Percentiles rank a stretch among this genome's conserved stretches.
These are phyloP conservation scores for Vitis cinerea DNA, from an alignment of 164 flowering plant genomes.

Conservation along the genomic window DNA sequence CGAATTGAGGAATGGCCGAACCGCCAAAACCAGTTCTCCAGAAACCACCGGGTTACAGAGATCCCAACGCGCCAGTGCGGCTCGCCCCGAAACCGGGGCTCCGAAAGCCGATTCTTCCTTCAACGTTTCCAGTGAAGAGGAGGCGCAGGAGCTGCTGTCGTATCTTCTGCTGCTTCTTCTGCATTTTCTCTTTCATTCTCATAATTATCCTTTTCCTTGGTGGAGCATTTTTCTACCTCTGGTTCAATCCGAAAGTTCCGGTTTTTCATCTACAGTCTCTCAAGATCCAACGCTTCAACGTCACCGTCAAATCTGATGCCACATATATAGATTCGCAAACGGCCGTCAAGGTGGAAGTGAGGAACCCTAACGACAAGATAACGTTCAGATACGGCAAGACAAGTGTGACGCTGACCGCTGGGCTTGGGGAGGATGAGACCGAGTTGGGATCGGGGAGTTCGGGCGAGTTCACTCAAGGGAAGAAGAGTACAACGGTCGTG, in stretches of 20 bases:
- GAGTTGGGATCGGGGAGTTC: slow-evolving; percentile 36
- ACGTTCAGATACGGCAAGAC: slow-evolving; percentile 28
- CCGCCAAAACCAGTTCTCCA: slow-evolving; percentile 34
- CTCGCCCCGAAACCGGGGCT: slow-evolving; percentile 17
- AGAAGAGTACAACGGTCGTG: slow-evolving; percentile 40
- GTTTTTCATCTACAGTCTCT: slow-evolving; percentile 46
- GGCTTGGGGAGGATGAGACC: slow-evolving; percentile 17
- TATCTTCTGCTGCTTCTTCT: slow-evolving; percentile 36
- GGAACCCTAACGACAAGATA: slow-evolving; percentile 48
- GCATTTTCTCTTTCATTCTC: slow-evolving; percentile 12
- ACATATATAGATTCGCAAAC: slow-evolving; percentile 37
- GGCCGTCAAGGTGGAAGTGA: slow-evolving; percentile 35
- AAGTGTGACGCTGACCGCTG: slow-evolving; percentile 19
- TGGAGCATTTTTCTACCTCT: slow-evolving; percentile 42
- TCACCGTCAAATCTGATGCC: slow-evolving; percentile 42
- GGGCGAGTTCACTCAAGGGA: slow-evolving; percentile 38
- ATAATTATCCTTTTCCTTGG: slow-evolving; percentile 22
- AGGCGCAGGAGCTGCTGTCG: slow-evolving; percentile 34
- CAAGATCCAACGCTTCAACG: slow-evolving; percentile 30
- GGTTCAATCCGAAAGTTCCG: slow-evolving; percentile 59
- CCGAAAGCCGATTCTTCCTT: slow-evolving; percentile 32
- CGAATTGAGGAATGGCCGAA: slow-evolving; percentile 19
- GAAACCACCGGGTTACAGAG: slow-evolving; percentile 66
- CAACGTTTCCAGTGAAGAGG: slow-evolving; percentile 24
- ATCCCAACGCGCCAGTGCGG: slow-evolving; percentile 24